Evolutionary conservation across 2,329 filamentous ascomycete species (phyloP).

Genomic region (Simplicillium aogashimaense): DNA sequence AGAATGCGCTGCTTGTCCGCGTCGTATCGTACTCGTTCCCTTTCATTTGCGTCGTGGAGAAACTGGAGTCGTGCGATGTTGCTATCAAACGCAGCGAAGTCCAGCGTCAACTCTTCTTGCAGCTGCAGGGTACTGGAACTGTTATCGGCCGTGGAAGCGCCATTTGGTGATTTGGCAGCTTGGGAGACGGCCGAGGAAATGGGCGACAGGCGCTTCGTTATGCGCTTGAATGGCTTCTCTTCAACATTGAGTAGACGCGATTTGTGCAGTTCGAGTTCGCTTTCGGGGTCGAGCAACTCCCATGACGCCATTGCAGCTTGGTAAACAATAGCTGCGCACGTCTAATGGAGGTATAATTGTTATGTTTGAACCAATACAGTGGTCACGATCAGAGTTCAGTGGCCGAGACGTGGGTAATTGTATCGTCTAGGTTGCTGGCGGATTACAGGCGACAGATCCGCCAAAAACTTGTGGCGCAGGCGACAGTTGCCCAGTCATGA

Average conservation of each 20-base stretch:
- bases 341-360: too few species aligned
- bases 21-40: slow-evolving; percentile 75
- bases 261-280: slow-evolving; percentile 81
- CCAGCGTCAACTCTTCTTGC: slow-evolving; percentile 73
- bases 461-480: too few species aligned
- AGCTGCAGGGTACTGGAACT: slow-evolving; percentile 52
- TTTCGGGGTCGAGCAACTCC: slow-evolving; percentile 61
- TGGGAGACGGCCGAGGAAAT: slow-evolving; percentile 50
- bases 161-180: slow-evolving; percentile 10
- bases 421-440: too few species aligned
- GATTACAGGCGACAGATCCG: too few species aligned
- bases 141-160: slow-evolving; percentile 32
- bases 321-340: too few species aligned
- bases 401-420: too few species aligned
- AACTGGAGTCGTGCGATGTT: slow-evolving; percentile 83
- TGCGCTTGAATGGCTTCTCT: slow-evolving; percentile 82
- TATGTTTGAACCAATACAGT: too few species aligned
- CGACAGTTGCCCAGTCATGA: too few species aligned
- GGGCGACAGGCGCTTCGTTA: slow-evolving; percentile 69
- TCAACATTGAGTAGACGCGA: slow-evolving; percentile 80
- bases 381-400: too few species aligned
- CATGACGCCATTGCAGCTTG: slow-evolving; percentile 36
- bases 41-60: slow-evolving; percentile 70
- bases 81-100: slow-evolving; percentile 81
- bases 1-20: slow-evolving; percentile 72